Evolutionary conservation across 1,139 yeast genomes (phyloP).

Genomic region (Kurtzmaniella quercitrusa): DNA sequence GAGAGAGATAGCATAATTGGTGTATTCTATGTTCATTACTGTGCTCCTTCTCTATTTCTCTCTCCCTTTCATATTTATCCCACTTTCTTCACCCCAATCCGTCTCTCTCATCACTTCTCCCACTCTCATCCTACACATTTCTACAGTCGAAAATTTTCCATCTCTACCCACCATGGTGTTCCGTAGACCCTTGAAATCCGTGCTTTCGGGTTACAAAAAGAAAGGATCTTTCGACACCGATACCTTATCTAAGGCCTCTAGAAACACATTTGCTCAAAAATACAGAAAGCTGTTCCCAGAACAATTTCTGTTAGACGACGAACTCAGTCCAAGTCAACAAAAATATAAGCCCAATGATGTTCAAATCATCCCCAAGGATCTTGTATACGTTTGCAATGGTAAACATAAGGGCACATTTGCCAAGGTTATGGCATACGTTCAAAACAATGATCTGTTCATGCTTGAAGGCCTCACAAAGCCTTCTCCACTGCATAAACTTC

Average conservation of each 20-base stretch:
- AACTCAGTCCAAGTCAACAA: constrained; percentile 16
- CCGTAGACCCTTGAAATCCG: constrained; percentile 1
- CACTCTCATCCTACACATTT: not conserved
- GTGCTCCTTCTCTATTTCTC: not conserved
- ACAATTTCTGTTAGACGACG: not conserved
- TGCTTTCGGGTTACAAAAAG: not conserved
- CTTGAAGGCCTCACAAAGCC: constrained; percentile 34
- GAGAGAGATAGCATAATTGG: too few relatives aligned
- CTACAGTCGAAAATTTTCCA: not conserved
- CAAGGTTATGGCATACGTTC: constrained; percentile 33
- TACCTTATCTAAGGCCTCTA: not conserved
- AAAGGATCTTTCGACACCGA: not conserved
- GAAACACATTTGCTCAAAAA: not conserved
- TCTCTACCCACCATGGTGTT: not conserved
- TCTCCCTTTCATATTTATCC: not conserved
- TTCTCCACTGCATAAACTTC: constrained; percentile 52
- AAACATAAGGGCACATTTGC: constrained; percentile 69
- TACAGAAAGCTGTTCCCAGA: constrained; percentile 1
- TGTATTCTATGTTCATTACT: too few relatives aligned
- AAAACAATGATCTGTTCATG: constrained; percentile 30
- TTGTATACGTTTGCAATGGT: constrained; percentile 58
- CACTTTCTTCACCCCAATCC: not conserved
- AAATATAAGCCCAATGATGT: constrained; percentile 25
- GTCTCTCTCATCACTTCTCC: not conserved
- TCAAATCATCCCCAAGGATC: constrained; percentile 40